These are phyloP conservation scores for Paspalum notatum DNA, from an alignment of 176 grass and related monocot genomes.

Conservation along the genomic window DNA sequence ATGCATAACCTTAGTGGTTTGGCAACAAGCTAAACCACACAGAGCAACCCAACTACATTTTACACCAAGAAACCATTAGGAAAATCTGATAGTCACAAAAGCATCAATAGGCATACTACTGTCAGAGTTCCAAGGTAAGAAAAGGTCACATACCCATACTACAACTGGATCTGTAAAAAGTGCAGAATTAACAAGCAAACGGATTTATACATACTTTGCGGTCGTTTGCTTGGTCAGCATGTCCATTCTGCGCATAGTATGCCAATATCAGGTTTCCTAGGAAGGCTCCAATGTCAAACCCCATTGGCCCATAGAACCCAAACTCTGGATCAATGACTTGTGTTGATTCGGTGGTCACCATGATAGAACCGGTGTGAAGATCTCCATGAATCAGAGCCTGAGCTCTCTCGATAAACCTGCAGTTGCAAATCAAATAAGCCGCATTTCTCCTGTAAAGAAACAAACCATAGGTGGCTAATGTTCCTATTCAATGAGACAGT, in stretches of 20 bases:
- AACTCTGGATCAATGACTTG: slow-evolving; percentile 97
- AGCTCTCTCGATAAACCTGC: slow-evolving; percentile 90
- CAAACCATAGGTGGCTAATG: not conserved
- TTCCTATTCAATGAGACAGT: not conserved
- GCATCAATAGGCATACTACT: not conserved
- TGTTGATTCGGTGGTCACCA: slow-evolving; percentile 83
- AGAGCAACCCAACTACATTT: not conserved
- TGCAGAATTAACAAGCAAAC: not conserved
- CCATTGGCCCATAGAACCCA: slow-evolving; percentile 92
- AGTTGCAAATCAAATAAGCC: not conserved
- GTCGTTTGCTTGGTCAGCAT: slow-evolving; percentile 71
- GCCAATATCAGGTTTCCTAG: slow-evolving; percentile 91
- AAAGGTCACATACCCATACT: not conserved
- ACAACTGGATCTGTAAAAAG: not conserved
- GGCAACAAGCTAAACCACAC: slow-evolving; percentile 24
- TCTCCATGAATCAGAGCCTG: slow-evolving; percentile 97
- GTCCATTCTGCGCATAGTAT: slow-evolving; percentile 93
- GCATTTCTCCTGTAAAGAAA: not conserved
- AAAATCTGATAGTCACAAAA: not conserved
- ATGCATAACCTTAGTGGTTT: not conserved
- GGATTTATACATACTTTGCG: slow-evolving; percentile 62
- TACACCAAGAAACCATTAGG: not conserved
- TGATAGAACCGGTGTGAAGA: slow-evolving; percentile 92
- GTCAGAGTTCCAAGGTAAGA: not conserved
- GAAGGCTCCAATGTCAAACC: slow-evolving; percentile 93